Conservation (phyloP, 2,329 filamentous ascomycete genomes). For the Xylariaceae sp. region DNA sequence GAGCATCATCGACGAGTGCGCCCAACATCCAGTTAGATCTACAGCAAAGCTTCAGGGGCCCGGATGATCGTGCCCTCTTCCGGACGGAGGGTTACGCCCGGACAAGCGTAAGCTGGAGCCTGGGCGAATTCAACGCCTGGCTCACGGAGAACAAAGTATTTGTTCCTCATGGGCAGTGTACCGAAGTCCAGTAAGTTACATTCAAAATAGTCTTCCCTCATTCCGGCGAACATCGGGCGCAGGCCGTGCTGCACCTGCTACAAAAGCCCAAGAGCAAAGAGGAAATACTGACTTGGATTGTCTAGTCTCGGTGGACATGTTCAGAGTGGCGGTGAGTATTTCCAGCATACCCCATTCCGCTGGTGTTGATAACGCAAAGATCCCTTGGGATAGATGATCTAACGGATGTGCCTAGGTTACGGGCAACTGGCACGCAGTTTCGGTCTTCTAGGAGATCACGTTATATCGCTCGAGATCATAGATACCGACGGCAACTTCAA, state of each 20-base stretch:
- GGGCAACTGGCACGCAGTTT: slow-evolving; percentile 46
- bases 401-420: slow-evolving; percentile 30
- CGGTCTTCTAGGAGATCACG: slow-evolving; percentile 52
- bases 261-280: background rate
- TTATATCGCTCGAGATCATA: slow-evolving; percentile 45
- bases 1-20: slow-evolving; percentile 43
- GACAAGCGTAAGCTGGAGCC: slow-evolving; percentile 40
- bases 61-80: slow-evolving; percentile 33
- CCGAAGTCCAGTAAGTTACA: slow-evolving; percentile 36
- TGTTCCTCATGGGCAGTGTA: slow-evolving; percentile 45
- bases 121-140: slow-evolving; percentile 43
- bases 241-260: background rate
- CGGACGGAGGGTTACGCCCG: slow-evolving; percentile 36
- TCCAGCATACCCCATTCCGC: background rate
- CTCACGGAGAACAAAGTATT: slow-evolving; percentile 40
- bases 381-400: background rate
- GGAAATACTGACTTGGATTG: slow-evolving; percentile 1
- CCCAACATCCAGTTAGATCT: slow-evolving; percentile 46
- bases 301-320: slow-evolving; percentile 41
- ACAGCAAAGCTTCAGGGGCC: slow-evolving; percentile 36
- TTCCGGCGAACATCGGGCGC: background rate
- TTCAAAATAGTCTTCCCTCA: background rate
- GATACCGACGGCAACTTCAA: slow-evolving; percentile 43
- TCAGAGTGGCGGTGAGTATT: slow-evolving; percentile 41
- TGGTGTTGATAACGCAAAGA: background rate